phyloP scores from a whole-genome alignment of 768 basidiomycete genomes.

The Lentinula detonsa region DNA sequence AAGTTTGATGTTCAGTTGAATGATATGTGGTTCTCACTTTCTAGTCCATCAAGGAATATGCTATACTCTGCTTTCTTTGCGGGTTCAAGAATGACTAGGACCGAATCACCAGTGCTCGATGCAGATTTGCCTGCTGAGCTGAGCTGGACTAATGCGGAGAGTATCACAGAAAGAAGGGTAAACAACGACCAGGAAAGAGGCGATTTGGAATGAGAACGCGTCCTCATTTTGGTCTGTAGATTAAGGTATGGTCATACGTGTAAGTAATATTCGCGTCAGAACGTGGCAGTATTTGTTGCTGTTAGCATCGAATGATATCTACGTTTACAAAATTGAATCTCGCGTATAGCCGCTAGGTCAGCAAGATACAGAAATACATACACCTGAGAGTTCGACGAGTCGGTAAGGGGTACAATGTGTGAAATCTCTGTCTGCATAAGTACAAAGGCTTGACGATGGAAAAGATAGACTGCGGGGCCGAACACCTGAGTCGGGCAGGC shows the following conservation, averaged over 20 bases:
- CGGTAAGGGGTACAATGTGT: too few relatives aligned
- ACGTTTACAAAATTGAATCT: too few relatives aligned
- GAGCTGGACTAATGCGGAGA: background rate
- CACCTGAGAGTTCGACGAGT: too few relatives aligned
- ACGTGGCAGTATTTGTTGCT: background rate
- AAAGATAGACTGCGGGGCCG: too few relatives aligned
- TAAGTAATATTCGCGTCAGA: background rate
- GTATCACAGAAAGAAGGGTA: background rate
- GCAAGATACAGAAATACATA: too few relatives aligned
- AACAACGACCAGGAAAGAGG: background rate
- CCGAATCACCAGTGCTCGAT: slow-evolving; percentile 78
- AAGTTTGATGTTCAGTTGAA: too few relatives aligned
- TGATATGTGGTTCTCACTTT: slow-evolving; percentile 41
- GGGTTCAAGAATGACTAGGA: slow-evolving; percentile 82
- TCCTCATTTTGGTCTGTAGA: background rate
- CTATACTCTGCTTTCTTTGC: slow-evolving; percentile 68
- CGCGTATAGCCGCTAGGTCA: too few relatives aligned
- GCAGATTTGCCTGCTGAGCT: slow-evolving; percentile 35
- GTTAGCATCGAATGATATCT: background rate
- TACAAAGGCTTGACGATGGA: too few relatives aligned
- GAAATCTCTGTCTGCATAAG: too few relatives aligned
- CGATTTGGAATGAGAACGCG: background rate
- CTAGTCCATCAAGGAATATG: slow-evolving; percentile 74
- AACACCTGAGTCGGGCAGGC: too few relatives aligned
- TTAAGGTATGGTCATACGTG: background rate